Evolutionary conservation across 257 asterid species (phyloP).

Genomic region (Asclepias syriaca): DNA sequence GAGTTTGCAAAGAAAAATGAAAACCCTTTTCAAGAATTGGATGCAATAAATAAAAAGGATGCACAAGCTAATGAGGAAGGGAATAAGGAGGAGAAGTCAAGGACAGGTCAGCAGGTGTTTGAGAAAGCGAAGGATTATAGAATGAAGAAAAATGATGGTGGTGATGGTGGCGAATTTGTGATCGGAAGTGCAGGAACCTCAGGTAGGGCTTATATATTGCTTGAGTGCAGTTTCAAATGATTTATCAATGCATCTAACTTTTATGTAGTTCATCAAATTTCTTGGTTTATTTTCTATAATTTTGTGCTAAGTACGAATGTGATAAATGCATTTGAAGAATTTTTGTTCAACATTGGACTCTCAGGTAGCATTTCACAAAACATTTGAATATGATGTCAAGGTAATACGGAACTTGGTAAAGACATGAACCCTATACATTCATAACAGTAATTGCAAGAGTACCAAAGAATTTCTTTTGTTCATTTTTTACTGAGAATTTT

Average conservation of each 20-base stretch:
- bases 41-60: slow-evolving; percentile 6
- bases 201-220: slow-evolving; percentile 31
- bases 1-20: slow-evolving; percentile 16
- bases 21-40: slow-evolving; percentile 18
- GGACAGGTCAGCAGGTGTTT: slow-evolving; percentile 38
- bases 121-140: slow-evolving; percentile 53
- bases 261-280: background rate
- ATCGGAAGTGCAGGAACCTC: slow-evolving; percentile 21
- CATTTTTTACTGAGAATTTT: background rate
- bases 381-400: background rate
- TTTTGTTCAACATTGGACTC: background rate
- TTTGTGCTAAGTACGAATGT: background rate
- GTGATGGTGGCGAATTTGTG: slow-evolving; percentile 15
- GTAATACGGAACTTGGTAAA: background rate
- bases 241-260: background rate
- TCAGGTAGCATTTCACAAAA: background rate
- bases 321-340: background rate
- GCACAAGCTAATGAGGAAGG: slow-evolving; percentile 13
- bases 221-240: background rate
- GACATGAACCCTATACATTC: background rate
- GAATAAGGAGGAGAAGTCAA: slow-evolving; percentile 29
- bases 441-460: background rate
- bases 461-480: background rate
- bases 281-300: background rate
- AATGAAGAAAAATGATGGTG: background rate